A percentile compares a stretch with the other conserved stretches of the same genome.
Evolutionary conservation across 2,329 filamentous ascomycete species (phyloP).

Genomic region (Cucurbitaria berberidis): DNA sequence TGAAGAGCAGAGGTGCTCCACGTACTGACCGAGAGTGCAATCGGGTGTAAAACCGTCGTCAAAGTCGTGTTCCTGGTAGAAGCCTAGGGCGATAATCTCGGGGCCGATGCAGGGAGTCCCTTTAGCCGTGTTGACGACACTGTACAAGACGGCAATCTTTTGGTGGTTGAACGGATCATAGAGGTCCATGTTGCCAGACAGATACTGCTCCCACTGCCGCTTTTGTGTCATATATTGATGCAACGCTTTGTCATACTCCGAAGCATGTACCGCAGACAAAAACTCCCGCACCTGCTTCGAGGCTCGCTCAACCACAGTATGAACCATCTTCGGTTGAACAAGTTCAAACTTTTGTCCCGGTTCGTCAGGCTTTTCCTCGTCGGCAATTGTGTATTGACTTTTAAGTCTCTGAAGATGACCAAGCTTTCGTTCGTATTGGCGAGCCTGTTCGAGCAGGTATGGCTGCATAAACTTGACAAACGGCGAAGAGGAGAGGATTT

Average conservation of each 20-base stretch:
- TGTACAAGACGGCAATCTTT: conserved; percentile 93
- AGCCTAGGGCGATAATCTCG: conserved; percentile 85
- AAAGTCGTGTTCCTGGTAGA: conserved; percentile 86
- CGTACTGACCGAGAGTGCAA: conserved; percentile 91
- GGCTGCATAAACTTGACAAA: conserved; percentile 96
- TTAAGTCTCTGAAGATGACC: conserved; percentile 81
- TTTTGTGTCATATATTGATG: conserved; percentile 95
- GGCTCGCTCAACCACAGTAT: conserved; percentile 77
- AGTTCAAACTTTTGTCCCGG: conserved; percentile 77
- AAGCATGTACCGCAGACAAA: conserved; percentile 91
- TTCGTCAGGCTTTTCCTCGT: conserved; percentile 43
- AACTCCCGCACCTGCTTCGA: conserved; percentile 91
- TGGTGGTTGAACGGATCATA: conserved; percentile 97
- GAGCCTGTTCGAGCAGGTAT: conserved; percentile 87
- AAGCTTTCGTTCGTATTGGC: conserved; percentile 86
- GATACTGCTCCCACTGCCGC: conserved; percentile 93
- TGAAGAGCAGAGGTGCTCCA: conserved; percentile 83
- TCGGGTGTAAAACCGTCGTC: conserved; percentile 77
- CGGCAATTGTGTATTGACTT: conserved; percentile 66
- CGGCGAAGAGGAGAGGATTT: conserved; percentile 90
- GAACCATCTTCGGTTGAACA: conserved; percentile 95
- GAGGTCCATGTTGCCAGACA: conserved; percentile 83
- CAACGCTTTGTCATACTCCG: conserved; percentile 93
- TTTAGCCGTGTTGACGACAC: conserved; percentile 89
- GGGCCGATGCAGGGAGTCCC: conserved; percentile 93